Conservation (phyloP, 495 filamentous ascomycete genomes). For the Articulospora tetracladia region DNA sequence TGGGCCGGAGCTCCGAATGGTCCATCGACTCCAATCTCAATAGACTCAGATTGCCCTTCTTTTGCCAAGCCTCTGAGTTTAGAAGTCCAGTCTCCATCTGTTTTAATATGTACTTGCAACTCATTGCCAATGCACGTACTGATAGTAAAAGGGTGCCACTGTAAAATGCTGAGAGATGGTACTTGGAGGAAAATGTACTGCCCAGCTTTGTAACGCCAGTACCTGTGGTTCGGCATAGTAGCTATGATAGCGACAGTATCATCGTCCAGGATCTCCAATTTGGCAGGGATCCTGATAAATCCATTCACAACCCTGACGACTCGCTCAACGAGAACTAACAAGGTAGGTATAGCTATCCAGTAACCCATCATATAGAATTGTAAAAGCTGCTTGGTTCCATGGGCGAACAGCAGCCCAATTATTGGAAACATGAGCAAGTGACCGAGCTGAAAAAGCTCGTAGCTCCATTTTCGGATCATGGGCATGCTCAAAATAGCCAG, state of each 20-base stretch:
- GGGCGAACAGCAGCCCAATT: constrained; percentile 31
- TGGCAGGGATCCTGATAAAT: constrained; percentile 28
- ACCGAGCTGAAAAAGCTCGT: constrained; percentile 35
- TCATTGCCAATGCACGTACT: constrained; percentile 28
- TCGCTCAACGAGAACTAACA: constrained; percentile 31
- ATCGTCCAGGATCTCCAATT: constrained; percentile 27
- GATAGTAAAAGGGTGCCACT: constrained; percentile 37
- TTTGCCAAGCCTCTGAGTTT: constrained; percentile 16
- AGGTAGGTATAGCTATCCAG: constrained; percentile 33
- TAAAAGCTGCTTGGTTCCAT: constrained; percentile 30
- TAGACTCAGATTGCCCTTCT: background rate
- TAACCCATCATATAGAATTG: constrained; percentile 37
- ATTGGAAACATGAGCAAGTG: constrained; percentile 38
- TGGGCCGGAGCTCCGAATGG: constrained; percentile 33
- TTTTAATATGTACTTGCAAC: constrained; percentile 31
- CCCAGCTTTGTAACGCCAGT: constrained; percentile 35
- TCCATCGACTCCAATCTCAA: constrained; percentile 30
- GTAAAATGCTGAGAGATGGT: constrained; percentile 30
- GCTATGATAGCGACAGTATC: constrained; percentile 32
- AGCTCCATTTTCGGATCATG: constrained; percentile 28
- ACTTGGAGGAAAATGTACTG: constrained; percentile 38
- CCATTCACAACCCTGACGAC: constrained; percentile 24
- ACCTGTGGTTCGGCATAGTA: constrained; percentile 23
- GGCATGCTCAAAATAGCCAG: constrained; percentile 31
- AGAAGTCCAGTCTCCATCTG: constrained; percentile 30